Evolutionary conservation across 495 filamentous ascomycete species (phyloP), one percentile per base, ranked within the genome.

Genomic region (Penicillium waksmanii): DNA sequence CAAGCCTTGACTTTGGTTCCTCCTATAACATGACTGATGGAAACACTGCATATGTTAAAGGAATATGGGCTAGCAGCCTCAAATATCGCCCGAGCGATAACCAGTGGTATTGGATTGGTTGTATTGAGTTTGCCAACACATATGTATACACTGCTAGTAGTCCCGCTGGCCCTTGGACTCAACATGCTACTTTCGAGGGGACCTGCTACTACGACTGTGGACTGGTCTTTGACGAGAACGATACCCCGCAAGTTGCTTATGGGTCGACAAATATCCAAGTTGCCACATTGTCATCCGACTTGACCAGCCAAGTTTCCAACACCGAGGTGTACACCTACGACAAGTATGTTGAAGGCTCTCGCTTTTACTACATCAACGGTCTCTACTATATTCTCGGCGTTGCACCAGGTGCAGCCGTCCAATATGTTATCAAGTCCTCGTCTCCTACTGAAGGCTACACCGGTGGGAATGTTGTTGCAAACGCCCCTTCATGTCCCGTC

Each of bases 131-230:
- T 61, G 62, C 68, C 57, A 56, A 77, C 64, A 76, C 73, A 5
- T 82, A 85, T 61, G 67, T 87, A 52, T 87, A 75, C 56, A 84
- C 82, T 3, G 75, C 81, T 3, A 19, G 62, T 9, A 44, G 62
- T 9, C 56, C 55, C 3, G 68, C 69, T 1, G 80, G 78, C 5
- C 68, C 77, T 12, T 85, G 82, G 81, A 69, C 47, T 1, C 33
- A 67, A 25, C 27, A 51, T 18, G 55, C 61, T 1, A 64, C 65
- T 7, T 65, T 85, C 5, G 47, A 66, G 6, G 42, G 42, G 17
- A 76, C 61, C 6, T 88, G 84, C 66, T 86, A 83, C 60, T 87
- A 88, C 62, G 84, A 88, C 64, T 76, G 71, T 36, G 84, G 85
- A 4, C 64, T 87, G 6, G 67, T 86, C 7, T 73, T 88, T 57